Percentiles rank a stretch among this genome's conserved stretches.
phyloP scores from a whole-genome alignment of 2,329 filamentous ascomycete genomes.

The Trichoderma arundinaceum region DNA sequence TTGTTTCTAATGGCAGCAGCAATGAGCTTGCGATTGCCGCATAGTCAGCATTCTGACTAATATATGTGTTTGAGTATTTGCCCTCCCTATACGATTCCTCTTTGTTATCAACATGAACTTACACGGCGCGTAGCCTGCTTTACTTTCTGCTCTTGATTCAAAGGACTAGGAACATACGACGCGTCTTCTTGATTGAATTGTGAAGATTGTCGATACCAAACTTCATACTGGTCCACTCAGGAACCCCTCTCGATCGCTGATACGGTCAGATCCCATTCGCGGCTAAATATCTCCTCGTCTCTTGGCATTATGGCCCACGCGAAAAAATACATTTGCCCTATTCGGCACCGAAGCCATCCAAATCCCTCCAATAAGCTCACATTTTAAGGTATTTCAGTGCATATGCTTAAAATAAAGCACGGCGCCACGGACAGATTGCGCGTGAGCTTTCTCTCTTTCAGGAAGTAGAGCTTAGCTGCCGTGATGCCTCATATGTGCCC shows the following conservation, averaged over 20 bases:
- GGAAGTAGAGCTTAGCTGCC: neutral
- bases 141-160: too few relatives aligned
- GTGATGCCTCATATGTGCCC: neutral
- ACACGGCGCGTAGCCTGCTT: too few relatives aligned
- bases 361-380: neutral
- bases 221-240: neutral
- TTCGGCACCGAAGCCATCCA: constrained; percentile 4
- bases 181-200: too few relatives aligned
- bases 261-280: neutral
- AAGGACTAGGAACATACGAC: too few relatives aligned
- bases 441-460: constrained; percentile 1
- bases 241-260: neutral
- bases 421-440: neutral
- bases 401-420: constrained; percentile 23
- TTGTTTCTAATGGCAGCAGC: neutral
- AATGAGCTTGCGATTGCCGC: neutral
- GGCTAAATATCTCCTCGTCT: neutral
- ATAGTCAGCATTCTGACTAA: neutral
- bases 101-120: too few relatives aligned
- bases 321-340: neutral
- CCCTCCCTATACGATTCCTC: too few relatives aligned
- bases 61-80: neutral
- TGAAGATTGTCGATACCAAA: too few relatives aligned
- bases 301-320: constrained; percentile 9
- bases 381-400: neutral